Base-by-base conservation (phyloP, 2,329 filamentous ascomycete genomes). In the Colletotrichum tropicale region DNA sequence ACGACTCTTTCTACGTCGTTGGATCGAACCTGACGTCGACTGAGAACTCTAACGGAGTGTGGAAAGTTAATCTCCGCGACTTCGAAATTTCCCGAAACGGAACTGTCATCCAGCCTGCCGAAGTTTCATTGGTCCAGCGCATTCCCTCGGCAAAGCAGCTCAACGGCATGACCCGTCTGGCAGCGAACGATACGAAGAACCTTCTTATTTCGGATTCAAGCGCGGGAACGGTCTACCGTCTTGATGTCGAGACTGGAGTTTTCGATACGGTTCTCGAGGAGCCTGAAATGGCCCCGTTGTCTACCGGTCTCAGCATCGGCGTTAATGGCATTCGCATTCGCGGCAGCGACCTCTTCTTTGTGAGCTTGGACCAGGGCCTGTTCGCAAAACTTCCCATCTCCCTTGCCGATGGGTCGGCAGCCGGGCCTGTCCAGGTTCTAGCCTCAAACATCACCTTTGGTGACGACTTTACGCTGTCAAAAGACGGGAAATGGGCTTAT, bases 161-260 rank as follows among this genome's bases (percentile, higher is more conserved):
- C 8, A 81, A 81, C 52, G 80, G 80, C 70, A 76, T 81, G 76
- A 68, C 74, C 5, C 74, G 72, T 4, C 71, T 81, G 5, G 36
- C 56, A 12, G 77, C 74, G 1, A 32, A 66, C 2, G n/a, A 72
- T 28, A 65, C 70, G 3, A 66, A 78, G 28, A 75, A 77, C 26
- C 61, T 81, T 8, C 71, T 81, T 43, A 77, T 76, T 48, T 79
- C 75, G 1, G 80, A 80, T 26, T 80, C 79, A 36, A 67, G 67
- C 13, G 64, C 38, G 2, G 80, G 80, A 0, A 71, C 55, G 7
- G 60, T 80, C 26, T 66, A 74, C 43, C 76, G 77, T 24, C 48
- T 78, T 3, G 61, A 80, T 30, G 77, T 79, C 1, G 5, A 10
- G 4, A 79, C 77, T 2, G 78, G 78, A 12, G 13, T 24, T 2